These are phyloP conservation scores for Yamadazyma diddensiae DNA, from an alignment of 1,139 yeast species.

Conservation along the genomic window DNA sequence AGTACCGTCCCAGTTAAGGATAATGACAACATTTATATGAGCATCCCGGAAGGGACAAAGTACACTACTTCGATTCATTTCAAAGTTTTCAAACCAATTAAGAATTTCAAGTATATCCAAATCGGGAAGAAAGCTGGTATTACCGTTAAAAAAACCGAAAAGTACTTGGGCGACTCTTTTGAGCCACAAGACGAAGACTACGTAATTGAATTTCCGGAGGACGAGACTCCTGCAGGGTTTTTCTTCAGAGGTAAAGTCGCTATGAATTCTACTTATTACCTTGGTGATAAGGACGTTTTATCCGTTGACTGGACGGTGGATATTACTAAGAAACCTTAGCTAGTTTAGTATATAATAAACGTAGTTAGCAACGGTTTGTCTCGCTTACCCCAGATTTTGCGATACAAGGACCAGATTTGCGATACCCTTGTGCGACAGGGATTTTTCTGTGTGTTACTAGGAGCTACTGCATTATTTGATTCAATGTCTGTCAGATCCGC, in stretches of 20 bases:
- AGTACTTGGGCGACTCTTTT: constrained; percentile 28
- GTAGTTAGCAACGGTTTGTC: no score
- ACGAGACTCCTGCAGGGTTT: constrained; percentile 42
- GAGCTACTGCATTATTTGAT: background rate
- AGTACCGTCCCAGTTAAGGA: constrained; percentile 25
- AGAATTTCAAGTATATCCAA: constrained; percentile 35
- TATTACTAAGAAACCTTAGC: constrained; percentile 31
- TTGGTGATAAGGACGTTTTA: constrained; percentile 29
- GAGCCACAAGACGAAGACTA: constrained; percentile 31
- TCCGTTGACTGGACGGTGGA: constrained; percentile 35
- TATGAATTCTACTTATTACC: constrained; percentile 33
- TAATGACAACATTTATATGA: constrained; percentile 24
- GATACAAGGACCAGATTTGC: no score
- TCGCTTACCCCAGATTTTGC: no score
- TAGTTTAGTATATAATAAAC: no score
- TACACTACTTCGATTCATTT: constrained; percentile 35
- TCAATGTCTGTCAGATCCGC: constrained; percentile 9
- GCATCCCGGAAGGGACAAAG: constrained; percentile 40
- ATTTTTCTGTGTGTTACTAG: no score
- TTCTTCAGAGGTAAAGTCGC: constrained; percentile 36
- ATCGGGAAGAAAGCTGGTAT: constrained; percentile 39
- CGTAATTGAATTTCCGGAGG: constrained; percentile 30
- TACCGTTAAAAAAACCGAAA: constrained; percentile 30
- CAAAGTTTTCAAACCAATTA: constrained; percentile 29
- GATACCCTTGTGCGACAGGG: no score